Conservation (phyloP, 2,329 filamentous ascomycete species). For the Claviceps digitariae region DNA sequence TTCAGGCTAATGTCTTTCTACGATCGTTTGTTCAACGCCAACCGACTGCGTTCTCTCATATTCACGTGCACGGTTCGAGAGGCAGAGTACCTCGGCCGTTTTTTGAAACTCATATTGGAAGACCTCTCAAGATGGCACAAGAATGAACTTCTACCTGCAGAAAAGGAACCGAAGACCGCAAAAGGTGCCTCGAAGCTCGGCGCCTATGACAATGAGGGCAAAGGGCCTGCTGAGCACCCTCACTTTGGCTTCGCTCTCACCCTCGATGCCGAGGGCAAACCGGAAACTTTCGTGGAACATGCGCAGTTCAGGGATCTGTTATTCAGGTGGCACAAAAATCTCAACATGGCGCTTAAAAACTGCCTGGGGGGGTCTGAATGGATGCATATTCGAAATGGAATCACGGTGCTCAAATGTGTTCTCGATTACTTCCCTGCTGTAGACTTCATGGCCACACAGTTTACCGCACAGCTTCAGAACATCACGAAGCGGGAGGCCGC, state of each 20-base stretch:
- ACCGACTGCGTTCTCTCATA: conserved; percentile 67
- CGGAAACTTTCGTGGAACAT: conserved; percentile 61
- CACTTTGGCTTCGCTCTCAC: conserved; percentile 68
- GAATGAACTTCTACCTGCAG: conserved; percentile 43
- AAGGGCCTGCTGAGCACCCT: conserved; percentile 31
- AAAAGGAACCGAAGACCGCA: conserved; percentile 19
- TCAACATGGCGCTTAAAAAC: conserved; percentile 65
- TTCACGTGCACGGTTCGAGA: conserved; percentile 85
- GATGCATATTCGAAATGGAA: conserved; percentile 96
- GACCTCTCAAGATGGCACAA: conserved; percentile 78
- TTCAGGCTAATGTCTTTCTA: conserved; percentile 80
- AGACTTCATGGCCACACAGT: conserved; percentile 69
- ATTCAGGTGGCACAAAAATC: conserved; percentile 78
- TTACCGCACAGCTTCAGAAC: conserved; percentile 49
- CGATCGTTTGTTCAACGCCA: conserved; percentile 71
- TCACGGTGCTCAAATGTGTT: conserved; percentile 72
- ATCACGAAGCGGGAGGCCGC: conserved; percentile 49
- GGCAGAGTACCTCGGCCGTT: conserved; percentile 83
- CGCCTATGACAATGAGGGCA: conserved; percentile 69
- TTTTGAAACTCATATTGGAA: conserved; percentile 67
- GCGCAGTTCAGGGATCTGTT: conserved; percentile 75
- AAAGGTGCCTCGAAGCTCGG: conserved; percentile 48
- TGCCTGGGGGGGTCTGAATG: conserved; percentile 78
- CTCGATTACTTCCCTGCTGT: conserved; percentile 76
- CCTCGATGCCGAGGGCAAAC: conserved; percentile 52